These are phyloP conservation scores for Aureococcus anophagefferens DNA, from an alignment of 108 stramenopile genomes.

Conservation along the genomic window DNA sequence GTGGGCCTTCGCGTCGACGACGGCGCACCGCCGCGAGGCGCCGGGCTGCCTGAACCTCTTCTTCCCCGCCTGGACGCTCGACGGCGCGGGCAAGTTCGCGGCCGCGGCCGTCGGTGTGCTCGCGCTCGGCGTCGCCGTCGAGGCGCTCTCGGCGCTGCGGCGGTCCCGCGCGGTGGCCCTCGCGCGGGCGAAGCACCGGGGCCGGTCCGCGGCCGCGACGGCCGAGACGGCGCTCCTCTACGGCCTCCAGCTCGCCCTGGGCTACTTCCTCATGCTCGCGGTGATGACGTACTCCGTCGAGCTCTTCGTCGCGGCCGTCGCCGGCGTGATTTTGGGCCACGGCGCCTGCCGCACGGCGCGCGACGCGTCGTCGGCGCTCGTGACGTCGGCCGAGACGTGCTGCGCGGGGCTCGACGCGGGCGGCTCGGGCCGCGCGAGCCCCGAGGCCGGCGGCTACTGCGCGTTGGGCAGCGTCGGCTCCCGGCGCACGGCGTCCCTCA, in stretches of 20 bases:
- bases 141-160: conserved; percentile 10
- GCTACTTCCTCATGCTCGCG: conserved; percentile 69
- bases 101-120: conserved; percentile 4
- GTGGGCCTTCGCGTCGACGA: conserved; percentile 29
- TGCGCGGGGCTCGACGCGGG: too few species aligned
- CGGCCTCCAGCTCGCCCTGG: conserved; percentile 60
- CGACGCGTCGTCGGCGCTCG: too few species aligned
- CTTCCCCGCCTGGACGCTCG: conserved; percentile 54
- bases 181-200: conserved; percentile 8
- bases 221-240: conserved; percentile 49
- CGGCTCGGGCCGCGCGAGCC: too few species aligned
- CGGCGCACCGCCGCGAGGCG: conserved; percentile 6
- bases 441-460: too few species aligned
- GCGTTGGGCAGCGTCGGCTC: too few species aligned
- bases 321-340: conserved; percentile 60
- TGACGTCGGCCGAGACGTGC: too few species aligned
- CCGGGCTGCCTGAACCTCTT: conserved; percentile 55
- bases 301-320: conserved; percentile 49
- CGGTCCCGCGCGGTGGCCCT: conserved; percentile 21
- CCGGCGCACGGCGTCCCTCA: too few species aligned
- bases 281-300: conserved; percentile 67
- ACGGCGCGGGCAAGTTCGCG: conserved; percentile 39
- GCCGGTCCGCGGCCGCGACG: conserved; percentile 24
- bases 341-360: conserved; percentile 35
- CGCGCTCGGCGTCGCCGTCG: conserved; percentile 46